Base-by-base conservation (phyloP, 73 alveolate species). In the Urostyla sp. region DNA sequence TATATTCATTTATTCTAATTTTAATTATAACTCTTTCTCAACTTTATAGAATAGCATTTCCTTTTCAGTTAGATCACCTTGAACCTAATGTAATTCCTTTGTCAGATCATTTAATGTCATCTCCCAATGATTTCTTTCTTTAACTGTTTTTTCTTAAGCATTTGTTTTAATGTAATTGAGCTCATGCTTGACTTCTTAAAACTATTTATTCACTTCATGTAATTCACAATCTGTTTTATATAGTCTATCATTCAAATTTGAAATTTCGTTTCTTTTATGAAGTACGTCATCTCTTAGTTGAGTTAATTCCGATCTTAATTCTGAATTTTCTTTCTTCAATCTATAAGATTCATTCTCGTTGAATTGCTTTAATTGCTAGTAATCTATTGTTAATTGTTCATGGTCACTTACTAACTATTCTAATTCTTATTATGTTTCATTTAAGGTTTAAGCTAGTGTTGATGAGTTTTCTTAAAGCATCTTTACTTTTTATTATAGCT, bases 371-470 rank as follows among this genome's bases (percentile, higher is more conserved):
- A 38, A 28, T 63, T 60, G 13, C 21, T 63, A 31, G 26, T 63
- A 63, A 6, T 63, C 79, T 11, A 43, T 60, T 18, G 45, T 28
- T 23, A 69, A 23, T 46, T 32, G 44, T 34, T 69, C 83, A 32
- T 69, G 83, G 32, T 69, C 83, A 49, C 34, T 49, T 7, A 69
- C 69, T 30, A 69, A 30, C 20, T 45, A 37, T 36, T 69, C 83
- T 23, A 69, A 23, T 69, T 69, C 83, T 48, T 69, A 28, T 44
- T 69, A 36, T 27, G 83, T 69, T 27, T 69, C 83, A 49, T 69
- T 69, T 26, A 69, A 23, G 11, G 83, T 69, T 16, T 45, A 10
- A 20, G 59, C 16, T 45, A 69, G 34, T 10, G 83, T 49, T 37
- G 15, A 18, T 6, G 69, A 49, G 72, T 69, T 69, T 37, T 69